These are phyloP conservation scores for Exophiala sideris DNA, from an alignment of 2,329 filamentous ascomycete species.

Conservation along the genomic window DNA sequence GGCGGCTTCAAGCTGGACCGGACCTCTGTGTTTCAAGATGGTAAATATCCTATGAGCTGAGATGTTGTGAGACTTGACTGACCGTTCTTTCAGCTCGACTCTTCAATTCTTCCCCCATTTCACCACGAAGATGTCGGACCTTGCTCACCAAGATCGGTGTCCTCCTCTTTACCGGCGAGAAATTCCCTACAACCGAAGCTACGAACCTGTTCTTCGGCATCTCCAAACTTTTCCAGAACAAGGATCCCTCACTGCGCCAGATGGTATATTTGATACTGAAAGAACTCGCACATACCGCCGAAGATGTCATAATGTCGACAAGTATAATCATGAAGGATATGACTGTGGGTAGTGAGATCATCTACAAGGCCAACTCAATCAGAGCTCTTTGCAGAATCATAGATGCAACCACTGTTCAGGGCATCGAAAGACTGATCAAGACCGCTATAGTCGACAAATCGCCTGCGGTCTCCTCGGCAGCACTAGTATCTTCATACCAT, in stretches of 20 bases:
- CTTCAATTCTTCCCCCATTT: conserved; percentile 97
- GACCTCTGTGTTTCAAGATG: conserved; percentile 98
- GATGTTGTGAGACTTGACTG: not conserved
- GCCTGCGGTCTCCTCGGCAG: conserved; percentile 92
- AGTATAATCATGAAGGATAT: conserved; percentile 99
- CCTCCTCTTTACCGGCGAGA: conserved; percentile 93
- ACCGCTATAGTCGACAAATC: conserved; percentile 99
- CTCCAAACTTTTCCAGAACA: conserved; percentile 99
- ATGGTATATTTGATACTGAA: conserved; percentile 99
- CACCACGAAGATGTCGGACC: conserved; percentile 94
- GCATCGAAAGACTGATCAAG: conserved; percentile 97
- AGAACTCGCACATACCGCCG: conserved; percentile 89
- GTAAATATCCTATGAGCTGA: conserved; percentile 46
- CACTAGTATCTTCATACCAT: conserved; percentile 94
- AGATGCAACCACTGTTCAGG: conserved; percentile 92
- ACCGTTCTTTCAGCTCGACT: conserved; percentile 66
- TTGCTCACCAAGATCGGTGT: conserved; percentile 96
- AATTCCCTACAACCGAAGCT: conserved; percentile 94
- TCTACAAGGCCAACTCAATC: conserved; percentile 94
- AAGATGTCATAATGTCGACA: conserved; percentile 99
- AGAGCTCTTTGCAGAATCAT: conserved; percentile 94
- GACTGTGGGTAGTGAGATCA: conserved; percentile 85
- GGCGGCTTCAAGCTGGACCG: conserved; percentile 97
- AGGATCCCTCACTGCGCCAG: conserved; percentile 94
- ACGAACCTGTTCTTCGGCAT: conserved; percentile 98